Evolutionary conservation across 441 rosid species (phyloP).

Genomic region (Cnidoscolus chayamansa): DNA sequence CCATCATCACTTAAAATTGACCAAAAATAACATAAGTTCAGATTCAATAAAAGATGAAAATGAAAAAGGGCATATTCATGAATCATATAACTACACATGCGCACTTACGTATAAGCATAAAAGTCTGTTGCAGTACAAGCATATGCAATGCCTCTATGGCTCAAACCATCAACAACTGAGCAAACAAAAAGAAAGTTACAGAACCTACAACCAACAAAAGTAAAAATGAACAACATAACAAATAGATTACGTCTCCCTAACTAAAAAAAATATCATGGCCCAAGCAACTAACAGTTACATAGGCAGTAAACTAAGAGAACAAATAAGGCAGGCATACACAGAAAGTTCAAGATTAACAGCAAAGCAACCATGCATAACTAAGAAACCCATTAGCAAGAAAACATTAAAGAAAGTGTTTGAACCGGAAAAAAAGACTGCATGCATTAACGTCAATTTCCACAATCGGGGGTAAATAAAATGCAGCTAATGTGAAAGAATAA

Average conservation of each 20-base stretch:
- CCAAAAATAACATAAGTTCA: not conserved
- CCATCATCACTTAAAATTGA: not conserved
- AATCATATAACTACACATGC: not conserved
- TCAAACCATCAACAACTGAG: not conserved
- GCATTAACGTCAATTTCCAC: not conserved
- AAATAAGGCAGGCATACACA: too few relatives aligned
- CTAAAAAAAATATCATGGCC: not conserved
- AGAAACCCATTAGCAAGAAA: not conserved
- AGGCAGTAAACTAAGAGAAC: too few relatives aligned
- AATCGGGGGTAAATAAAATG: not conserved
- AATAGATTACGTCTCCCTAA: not conserved
- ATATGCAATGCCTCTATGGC: slow-evolving; percentile 1
- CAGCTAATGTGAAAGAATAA: not conserved
- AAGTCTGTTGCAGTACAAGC: not conserved
- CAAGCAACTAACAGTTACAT: not conserved
- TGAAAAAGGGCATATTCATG: not conserved
- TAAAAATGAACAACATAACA: not conserved
- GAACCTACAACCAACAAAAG: slow-evolving; percentile 10
- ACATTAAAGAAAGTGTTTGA: too few relatives aligned
- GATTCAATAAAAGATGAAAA: not conserved
- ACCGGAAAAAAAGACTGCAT: not conserved
- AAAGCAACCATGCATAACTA: not conserved
- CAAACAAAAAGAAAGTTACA: not conserved
- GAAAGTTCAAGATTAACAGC: not conserved
- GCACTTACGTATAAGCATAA: not conserved